Conservation (phyloP, 495 filamentous ascomycete genomes). For the Aspergillus taichungensis region DNA sequence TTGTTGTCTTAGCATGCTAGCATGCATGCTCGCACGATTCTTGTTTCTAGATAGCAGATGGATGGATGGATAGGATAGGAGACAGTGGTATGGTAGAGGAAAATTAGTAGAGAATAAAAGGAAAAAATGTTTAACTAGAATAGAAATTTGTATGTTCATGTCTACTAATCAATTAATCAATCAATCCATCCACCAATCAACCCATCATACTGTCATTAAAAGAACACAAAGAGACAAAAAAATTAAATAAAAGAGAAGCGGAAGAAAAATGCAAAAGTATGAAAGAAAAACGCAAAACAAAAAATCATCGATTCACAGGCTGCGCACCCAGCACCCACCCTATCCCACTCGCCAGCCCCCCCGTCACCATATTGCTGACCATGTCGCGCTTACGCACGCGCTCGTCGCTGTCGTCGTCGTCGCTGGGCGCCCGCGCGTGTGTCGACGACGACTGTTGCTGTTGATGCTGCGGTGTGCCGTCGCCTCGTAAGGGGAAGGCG, state of each 20-base stretch:
- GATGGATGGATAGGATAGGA: no score
- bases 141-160: no score
- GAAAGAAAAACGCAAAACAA: not conserved
- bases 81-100: no score
- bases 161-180: no score
- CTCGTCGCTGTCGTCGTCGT: conserved; percentile 26
- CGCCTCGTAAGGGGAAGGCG: conserved; percentile 44
- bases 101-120: no score
- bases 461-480: conserved; percentile 4
- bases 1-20: no score
- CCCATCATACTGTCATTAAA: no score
- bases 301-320: conserved; percentile 32
- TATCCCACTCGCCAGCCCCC: conserved; percentile 67
- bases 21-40: no score
- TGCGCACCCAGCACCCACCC: conserved; percentile 79
- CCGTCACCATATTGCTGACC: conserved; percentile 64
- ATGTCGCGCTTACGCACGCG: conserved; percentile 72
- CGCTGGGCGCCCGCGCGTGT: conserved; percentile 2
- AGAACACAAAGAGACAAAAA: not conserved
- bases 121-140: no score
- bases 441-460: not conserved
- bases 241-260: not conserved
- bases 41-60: no score
- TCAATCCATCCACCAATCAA: no score
- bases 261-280: not conserved